Base-by-base conservation (phyloP, 305 asterid genomes). In the Euphrasia arctica region DNA sequence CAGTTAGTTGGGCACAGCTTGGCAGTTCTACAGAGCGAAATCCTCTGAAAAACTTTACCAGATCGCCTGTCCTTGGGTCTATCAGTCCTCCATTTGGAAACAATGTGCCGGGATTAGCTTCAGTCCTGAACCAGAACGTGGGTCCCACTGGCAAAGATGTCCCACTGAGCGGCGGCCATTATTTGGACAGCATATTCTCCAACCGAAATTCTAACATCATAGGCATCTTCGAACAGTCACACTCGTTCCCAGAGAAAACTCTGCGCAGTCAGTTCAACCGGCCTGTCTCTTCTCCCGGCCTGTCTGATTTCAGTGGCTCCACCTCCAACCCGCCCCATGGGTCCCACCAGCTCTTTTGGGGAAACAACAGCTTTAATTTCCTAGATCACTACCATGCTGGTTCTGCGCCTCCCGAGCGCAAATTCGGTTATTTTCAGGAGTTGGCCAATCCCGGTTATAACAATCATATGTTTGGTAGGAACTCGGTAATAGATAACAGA, bases 1-100 rank as follows among this genome's bases (percentile, higher is more conserved):
- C 80, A 87, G 95, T 87, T 69, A 74, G 58, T 65, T 79, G 90
- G 93, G 74, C 81, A 14, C 82, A 54, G 54, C 78, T 83, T 60
- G 78, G 84, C 68, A 83, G 93, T 63, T 76, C 84, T 43, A 43
- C 71, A 57, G 95, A 80, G 58, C 82, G 60, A 10, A 65, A 72
- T 63, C 64, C 84, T 66, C 67, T 71, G 68, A 71, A 63, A 18
- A 76, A 77, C 77, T 74, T 68, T 32, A 59, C 81, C 70, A 77
- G 69, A 69, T 76, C 83, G 29, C 75, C 84, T 4, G 66, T 60
- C 45, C 65, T 74, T 25, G 67, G 72, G 49, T 64, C 89, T 39
- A 58, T 70, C 49, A 77, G 79, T 69, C 77, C 85, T 18, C 63
- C 82, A 57, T 14, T 58, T 12, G 63, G 79, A 71, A 75, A 71